phyloP scores from a whole-genome alignment of 2,329 filamentous ascomycete genomes.

The Curvularia sp. region DNA sequence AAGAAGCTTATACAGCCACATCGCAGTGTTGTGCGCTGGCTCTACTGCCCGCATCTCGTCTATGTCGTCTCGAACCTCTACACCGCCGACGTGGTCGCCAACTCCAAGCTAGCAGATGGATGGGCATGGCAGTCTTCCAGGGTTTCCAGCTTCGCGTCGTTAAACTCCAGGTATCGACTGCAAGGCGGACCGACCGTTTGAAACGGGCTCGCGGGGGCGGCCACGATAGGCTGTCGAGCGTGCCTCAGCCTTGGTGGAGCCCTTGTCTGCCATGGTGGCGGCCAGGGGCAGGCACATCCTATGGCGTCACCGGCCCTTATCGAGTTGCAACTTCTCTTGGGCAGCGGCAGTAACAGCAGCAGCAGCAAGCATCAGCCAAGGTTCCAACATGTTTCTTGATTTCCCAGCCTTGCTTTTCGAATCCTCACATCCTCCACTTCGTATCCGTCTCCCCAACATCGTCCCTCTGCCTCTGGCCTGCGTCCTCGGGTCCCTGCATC shows the following conservation, averaged over 20 bases:
- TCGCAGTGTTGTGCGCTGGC: background rate
- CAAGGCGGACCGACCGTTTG: conserved; percentile 21
- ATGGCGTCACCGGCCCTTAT: conserved; percentile 34
- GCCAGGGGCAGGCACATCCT: conserved; percentile 25
- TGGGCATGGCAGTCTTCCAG: background rate
- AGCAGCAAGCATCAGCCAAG: conserved; percentile 24
- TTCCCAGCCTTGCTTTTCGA: conserved; percentile 7
- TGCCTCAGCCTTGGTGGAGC: conserved; percentile 25
- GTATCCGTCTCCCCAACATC: conserved; percentile 22
- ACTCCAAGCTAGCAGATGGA: background rate
- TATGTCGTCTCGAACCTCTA: background rate
- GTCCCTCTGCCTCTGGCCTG: conserved; percentile 22
- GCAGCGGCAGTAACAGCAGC: conserved; percentile 1
- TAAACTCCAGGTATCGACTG: background rate
- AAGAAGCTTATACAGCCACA: background rate
- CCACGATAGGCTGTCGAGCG: conserved; percentile 25
- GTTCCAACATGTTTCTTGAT: conserved; percentile 30
- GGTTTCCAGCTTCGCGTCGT: background rate
- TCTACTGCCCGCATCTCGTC: no score
- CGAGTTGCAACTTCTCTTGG: conserved; percentile 37
- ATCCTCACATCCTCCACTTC: background rate
- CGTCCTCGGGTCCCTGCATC: conserved; percentile 20
- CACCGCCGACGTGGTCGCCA: background rate
- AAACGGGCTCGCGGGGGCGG: conserved; percentile 7
- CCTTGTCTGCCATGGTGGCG: conserved; percentile 18